Base-by-base conservation (phyloP, 1,284 basidiomycete species). In the Vanrija sp. region DNA sequence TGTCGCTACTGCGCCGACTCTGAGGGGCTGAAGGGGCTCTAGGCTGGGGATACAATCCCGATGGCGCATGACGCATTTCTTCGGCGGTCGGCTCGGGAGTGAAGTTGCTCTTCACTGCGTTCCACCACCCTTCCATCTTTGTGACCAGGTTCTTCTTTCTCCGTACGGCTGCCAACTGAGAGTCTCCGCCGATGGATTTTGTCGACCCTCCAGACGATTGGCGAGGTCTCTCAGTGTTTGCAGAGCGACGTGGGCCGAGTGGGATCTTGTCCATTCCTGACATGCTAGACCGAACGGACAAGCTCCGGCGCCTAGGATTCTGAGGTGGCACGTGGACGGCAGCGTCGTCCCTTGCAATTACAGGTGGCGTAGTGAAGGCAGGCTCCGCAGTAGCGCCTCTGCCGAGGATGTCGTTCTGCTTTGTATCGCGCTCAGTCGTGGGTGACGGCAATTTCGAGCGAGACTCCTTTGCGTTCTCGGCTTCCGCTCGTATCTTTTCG, bases 101-200 rank as follows among this genome's bases (percentile, higher is more conserved):
- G 45, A 78, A 78, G 54, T 76, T 78, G 57, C 68, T 72, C 54
- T 78, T 77, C 38, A 78, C 78, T 23, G 78, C 72, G 38, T 70
- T 76, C 78, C 78, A 79, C 78, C 78, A 79, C 2, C 77, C 78
- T 61, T 79, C 78, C 67, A 79, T 78, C 58, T 79, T 79, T 38
- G 61, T 69, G 25, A 73, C 75, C 38, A 79, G 52, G 26, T 75
- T 75, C 63, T 75, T 75, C 66, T 75, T 76, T 45, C 69, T 68
- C 57, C 69, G 71, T 25, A 50, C 19, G 0, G 51, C 56, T 2
- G 57, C 39, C 8, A 45, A n/a, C 6, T 54, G 51, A 3, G 51
- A 39, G n/a, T 60, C 58, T 6, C 46, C 46, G 0, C 52, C 19
- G 14, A 46, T 47, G 1, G 59, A 61, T 9, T 57, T 49, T 4